Evolutionary conservation across 148 eudicot species (phyloP).

Genomic region (Vaccinium myrtillus): DNA sequence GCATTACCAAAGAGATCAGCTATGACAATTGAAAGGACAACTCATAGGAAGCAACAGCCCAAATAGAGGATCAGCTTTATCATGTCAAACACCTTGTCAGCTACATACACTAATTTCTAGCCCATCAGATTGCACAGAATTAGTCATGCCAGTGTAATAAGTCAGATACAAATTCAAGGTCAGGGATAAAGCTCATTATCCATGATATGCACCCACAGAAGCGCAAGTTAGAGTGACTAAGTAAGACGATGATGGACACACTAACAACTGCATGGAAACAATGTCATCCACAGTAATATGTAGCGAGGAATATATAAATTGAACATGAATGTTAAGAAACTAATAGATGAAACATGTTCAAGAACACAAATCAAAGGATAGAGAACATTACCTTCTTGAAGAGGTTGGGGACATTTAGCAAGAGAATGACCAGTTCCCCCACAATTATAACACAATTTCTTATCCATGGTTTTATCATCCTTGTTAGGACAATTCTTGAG

Average conservation of each 20-base stretch:
- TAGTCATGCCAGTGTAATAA: not conserved
- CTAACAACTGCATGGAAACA: no score
- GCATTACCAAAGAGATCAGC: conserved; percentile 19
- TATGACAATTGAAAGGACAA: not conserved
- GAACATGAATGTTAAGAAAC: not conserved
- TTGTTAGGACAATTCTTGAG: conserved; percentile 79
- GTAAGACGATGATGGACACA: not conserved
- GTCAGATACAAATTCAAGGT: not conserved
- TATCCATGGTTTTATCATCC: conserved; percentile 50
- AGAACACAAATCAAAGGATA: not conserved
- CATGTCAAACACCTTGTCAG: not conserved
- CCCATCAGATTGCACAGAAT: not conserved
- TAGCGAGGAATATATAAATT: not conserved
- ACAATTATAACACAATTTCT: conserved; percentile 85
- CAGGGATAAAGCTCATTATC: not conserved
- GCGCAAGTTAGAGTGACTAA: not conserved
- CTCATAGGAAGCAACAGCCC: not conserved
- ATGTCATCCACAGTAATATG: not conserved
- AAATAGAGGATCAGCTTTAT: not conserved
- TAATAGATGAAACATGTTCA: not conserved
- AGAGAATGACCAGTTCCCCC: conserved; percentile 81
- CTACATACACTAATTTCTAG: not conserved
- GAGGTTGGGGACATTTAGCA: conserved; percentile 59
- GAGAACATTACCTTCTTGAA: conserved; percentile 61
- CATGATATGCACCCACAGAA: not conserved